phyloP scores from a whole-genome alignment of 192 early-diverging fungal species.

The Paraglomus occultum region DNA sequence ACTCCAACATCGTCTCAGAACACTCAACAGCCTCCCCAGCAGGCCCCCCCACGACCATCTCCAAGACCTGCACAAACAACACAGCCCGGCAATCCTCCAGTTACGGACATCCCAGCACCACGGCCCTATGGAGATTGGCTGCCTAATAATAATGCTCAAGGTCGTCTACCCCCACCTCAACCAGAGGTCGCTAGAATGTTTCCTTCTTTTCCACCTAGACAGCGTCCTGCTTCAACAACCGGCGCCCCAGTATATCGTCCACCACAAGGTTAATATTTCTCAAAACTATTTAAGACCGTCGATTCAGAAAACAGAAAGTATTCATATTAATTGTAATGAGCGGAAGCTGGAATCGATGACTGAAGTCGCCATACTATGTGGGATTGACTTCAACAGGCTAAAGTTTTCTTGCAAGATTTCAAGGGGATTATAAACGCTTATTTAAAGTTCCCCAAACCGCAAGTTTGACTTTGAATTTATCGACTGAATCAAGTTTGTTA shows the following conservation, averaged over 20 bases:
- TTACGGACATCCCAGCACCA: neutral
- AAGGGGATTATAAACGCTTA: neutral
- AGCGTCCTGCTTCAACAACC: conserved; percentile 30
- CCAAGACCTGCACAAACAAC: conserved; percentile 20
- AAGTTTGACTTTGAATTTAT: neutral
- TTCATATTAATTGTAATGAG: neutral
- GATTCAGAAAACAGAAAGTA: conserved; percentile 22
- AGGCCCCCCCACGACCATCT: conserved; percentile 14
- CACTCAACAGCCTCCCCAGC: conserved; percentile 20
- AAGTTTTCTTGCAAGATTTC: neutral
- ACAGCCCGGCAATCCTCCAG: conserved; percentile 7
- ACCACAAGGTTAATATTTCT: conserved; percentile 19
- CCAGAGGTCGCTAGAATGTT: conserved; percentile 9
- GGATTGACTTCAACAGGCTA: neutral
- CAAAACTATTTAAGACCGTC: conserved; percentile 28
- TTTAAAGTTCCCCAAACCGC: neutral
- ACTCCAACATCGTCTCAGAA: conserved; percentile 5
- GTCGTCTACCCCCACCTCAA: conserved; percentile 39
- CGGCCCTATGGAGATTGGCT: conserved; percentile 9
- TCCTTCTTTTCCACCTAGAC: conserved; percentile 16
- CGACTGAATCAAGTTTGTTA: neutral
- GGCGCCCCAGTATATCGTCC: conserved; percentile 31
- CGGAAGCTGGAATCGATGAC: neutral
- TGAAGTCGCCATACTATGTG: neutral
- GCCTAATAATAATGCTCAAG: conserved; percentile 25